Conservation (phyloP, 2,329 filamentous ascomycete species). For the Colletotrichum viniferum region DNA sequence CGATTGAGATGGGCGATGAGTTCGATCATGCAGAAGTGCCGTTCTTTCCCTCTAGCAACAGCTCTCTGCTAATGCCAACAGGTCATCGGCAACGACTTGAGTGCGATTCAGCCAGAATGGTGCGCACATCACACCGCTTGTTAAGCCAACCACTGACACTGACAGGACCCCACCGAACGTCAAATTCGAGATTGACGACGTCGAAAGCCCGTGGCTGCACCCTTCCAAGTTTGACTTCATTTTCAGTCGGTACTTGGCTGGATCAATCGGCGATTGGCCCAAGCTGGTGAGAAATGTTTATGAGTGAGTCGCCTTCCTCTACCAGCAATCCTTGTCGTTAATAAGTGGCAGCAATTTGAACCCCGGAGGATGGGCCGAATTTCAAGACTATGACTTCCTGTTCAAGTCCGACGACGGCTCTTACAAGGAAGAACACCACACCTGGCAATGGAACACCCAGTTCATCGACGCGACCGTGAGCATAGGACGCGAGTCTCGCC, state of each 20-base stretch:
- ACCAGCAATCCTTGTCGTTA: background rate
- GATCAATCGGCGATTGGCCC: background rate
- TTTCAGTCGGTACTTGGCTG: slow-evolving; percentile 24
- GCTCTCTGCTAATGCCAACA: background rate
- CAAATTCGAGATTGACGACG: slow-evolving; percentile 69
- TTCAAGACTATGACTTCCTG: slow-evolving; percentile 30
- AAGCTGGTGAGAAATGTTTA: background rate
- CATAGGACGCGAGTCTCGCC: slow-evolving; percentile 26
- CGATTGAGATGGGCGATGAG: background rate
- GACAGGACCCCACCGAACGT: slow-evolving; percentile 63
- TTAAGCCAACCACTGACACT: background rate
- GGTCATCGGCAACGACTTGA: slow-evolving; percentile 13
- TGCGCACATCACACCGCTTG: background rate
- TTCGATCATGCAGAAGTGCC: background rate
- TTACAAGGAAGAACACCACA: slow-evolving; percentile 24
- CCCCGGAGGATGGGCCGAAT: slow-evolving; percentile 40
- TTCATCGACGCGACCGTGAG: slow-evolving; percentile 22
- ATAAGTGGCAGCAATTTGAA: slow-evolving; percentile 29
- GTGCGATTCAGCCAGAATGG: slow-evolving; percentile 1
- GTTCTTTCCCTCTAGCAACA: background rate
- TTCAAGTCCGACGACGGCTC: slow-evolving; percentile 32
- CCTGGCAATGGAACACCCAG: slow-evolving; percentile 24
- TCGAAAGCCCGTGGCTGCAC: slow-evolving; percentile 52
- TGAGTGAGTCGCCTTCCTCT: background rate
- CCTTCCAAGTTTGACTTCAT: slow-evolving; percentile 36